A percentile compares a stretch with the other conserved stretches of the same genome.
Evolutionary conservation across 805 yeast genomes (phyloP).

Genomic region (Phaffomyces thermotolerans): DNA sequence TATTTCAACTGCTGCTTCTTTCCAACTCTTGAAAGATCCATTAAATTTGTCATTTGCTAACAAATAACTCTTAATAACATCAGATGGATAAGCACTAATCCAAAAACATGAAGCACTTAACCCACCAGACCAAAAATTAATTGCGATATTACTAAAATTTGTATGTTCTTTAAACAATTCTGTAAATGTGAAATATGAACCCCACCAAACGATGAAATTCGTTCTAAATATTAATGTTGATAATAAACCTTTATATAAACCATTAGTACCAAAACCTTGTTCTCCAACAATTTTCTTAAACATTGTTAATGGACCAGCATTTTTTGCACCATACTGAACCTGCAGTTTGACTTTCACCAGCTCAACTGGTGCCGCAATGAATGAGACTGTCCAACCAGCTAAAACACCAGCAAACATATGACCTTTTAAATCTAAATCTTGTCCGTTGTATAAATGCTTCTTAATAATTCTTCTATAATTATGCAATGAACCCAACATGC

Average conservation of each 20-base stretch:
- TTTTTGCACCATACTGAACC: slow-evolving; percentile 76
- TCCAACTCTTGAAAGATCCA: slow-evolving; percentile 67
- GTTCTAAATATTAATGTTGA: slow-evolving; percentile 85
- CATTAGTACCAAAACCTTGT: slow-evolving; percentile 51
- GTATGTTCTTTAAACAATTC: slow-evolving; percentile 61
- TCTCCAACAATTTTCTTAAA: slow-evolving; percentile 47
- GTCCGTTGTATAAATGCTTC: slow-evolving; percentile 53
- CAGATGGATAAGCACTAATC: slow-evolving; percentile 85
- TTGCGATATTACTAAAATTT: slow-evolving; percentile 53
- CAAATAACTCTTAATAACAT: slow-evolving; percentile 79
- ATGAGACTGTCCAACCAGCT: slow-evolving; percentile 86
- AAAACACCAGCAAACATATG: slow-evolving; percentile 69
- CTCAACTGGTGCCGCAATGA: slow-evolving; percentile 95
- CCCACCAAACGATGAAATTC: slow-evolving; percentile 91
- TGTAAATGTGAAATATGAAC: slow-evolving; percentile 77
- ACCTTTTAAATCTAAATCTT: slow-evolving; percentile 62
- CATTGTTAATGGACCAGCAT: slow-evolving; percentile 75
- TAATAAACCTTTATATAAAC: slow-evolving; percentile 73
- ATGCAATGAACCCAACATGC: slow-evolving; percentile 82
- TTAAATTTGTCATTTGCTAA: slow-evolving; percentile 71
- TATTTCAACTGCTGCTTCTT: slow-evolving; percentile 62
- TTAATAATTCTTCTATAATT: slow-evolving; percentile 64
- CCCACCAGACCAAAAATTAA: slow-evolving; percentile 92
- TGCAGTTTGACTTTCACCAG: slow-evolving; percentile 83
- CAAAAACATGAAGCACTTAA: slow-evolving; percentile 80